Conservation (phyloP, 2,329 filamentous ascomycete genomes). For the Leptographium wingfieldii region DNA sequence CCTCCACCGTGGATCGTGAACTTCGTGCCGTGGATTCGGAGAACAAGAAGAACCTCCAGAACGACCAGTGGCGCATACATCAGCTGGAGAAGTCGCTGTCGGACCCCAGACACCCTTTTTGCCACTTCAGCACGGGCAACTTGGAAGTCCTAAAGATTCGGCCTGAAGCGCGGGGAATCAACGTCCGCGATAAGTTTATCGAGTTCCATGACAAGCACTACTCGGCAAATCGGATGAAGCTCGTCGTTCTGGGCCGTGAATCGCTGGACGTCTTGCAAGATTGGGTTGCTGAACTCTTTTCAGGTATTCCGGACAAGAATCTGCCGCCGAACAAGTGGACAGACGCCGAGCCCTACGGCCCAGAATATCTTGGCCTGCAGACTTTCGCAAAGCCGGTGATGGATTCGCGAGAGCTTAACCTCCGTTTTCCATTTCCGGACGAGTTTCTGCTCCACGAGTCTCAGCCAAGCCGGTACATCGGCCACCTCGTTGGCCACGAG, state of each 20-base stretch:
- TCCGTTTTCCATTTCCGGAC: slow-evolving; percentile 76
- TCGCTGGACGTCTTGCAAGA: slow-evolving; percentile 67
- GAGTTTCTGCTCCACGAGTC: slow-evolving; percentile 69
- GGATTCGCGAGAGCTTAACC: slow-evolving; percentile 66
- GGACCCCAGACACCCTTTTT: slow-evolving; percentile 76
- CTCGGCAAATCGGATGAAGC: slow-evolving; percentile 87
- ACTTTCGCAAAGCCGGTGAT: slow-evolving; percentile 86
- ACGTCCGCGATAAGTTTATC: slow-evolving; percentile 83
- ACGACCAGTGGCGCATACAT: slow-evolving; percentile 74
- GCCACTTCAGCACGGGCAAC: slow-evolving; percentile 86
- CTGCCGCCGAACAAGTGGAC: slow-evolving; percentile 48
- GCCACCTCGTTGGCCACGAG: slow-evolving; percentile 83
- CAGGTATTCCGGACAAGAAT: slow-evolving; percentile 69
- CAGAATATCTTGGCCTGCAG: slow-evolving; percentile 46
- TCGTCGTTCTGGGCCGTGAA: slow-evolving; percentile 75
- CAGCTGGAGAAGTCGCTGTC: slow-evolving; percentile 83
- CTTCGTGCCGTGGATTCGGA: slow-evolving; percentile 84
- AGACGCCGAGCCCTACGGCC: slow-evolving; percentile 35
- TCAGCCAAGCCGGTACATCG: slow-evolving; percentile 74
- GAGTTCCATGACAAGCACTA: slow-evolving; percentile 84
- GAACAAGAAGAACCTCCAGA: slow-evolving; percentile 95
- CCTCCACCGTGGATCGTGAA: slow-evolving; percentile 75
- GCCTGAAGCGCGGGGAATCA: slow-evolving; percentile 66
- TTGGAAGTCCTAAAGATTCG: slow-evolving; percentile 73
- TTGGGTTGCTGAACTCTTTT: slow-evolving; percentile 78